A percentile compares a stretch with the other conserved stretches of the same genome.
These are phyloP conservation scores for Ustilago shanxiensis DNA, from an alignment of 1,284 basidiomycete genomes.

Conservation along the genomic window DNA sequence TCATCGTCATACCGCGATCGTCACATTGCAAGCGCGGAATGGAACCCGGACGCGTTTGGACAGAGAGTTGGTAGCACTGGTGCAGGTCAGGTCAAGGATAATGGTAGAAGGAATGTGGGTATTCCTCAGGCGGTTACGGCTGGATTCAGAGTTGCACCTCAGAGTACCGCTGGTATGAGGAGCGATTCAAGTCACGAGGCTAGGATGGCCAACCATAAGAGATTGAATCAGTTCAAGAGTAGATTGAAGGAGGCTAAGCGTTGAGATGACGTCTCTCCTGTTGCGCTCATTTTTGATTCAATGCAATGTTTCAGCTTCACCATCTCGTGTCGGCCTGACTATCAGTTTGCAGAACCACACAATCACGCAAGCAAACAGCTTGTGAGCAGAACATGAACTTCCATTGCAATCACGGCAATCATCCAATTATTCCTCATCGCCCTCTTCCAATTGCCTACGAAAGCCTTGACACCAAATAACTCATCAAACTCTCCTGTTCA, in stretches of 20 bases:
- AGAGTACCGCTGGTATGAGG: conserved; percentile 44
- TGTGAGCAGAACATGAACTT: background rate
- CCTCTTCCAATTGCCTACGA: too few relatives aligned
- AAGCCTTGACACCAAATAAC: conserved; percentile 65
- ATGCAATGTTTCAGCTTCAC: background rate
- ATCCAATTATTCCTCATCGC: background rate
- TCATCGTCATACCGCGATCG: conserved; percentile 67
- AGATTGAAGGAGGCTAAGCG: conserved; percentile 60
- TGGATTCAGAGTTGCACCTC: conserved; percentile 61
- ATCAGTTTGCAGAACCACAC: background rate
- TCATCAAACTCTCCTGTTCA: conserved; percentile 67
- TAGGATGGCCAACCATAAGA: conserved; percentile 59
- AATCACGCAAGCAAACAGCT: background rate
- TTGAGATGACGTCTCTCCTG: background rate
- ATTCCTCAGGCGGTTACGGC: conserved; percentile 61
- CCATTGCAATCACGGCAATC: background rate
- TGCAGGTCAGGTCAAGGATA: conserved; percentile 17
- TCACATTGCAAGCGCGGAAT: conserved; percentile 59
- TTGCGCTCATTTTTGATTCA: background rate
- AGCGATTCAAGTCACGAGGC: conserved; percentile 56
- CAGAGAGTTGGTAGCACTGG: conserved; percentile 20
- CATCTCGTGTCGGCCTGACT: background rate
- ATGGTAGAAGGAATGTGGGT: conserved; percentile 51
- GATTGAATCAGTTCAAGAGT: conserved; percentile 62
- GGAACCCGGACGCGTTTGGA: conserved; percentile 50